A percentile compares a stretch with the other conserved stretches of the same genome.
Conservation (phyloP, 2,329 filamentous ascomycete species). For the Colletotrichum sp. region DNA sequence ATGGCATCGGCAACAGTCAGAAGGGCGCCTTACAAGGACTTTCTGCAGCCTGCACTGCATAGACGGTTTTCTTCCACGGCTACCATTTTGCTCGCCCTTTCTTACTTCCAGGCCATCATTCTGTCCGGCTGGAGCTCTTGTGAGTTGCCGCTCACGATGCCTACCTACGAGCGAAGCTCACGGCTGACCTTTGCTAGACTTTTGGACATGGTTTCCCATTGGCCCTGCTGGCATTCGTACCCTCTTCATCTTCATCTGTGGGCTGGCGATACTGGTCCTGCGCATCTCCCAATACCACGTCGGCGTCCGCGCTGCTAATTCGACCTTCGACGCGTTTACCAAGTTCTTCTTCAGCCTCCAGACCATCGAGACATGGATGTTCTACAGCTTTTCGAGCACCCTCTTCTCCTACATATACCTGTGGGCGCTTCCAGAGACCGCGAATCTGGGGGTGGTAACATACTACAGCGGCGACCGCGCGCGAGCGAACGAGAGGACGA, state of each 20-base stretch:
- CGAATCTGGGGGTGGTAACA: slow-evolving; percentile 76
- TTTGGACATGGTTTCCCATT: slow-evolving; percentile 89
- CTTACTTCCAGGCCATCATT: slow-evolving; percentile 74
- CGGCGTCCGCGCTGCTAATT: slow-evolving; percentile 73
- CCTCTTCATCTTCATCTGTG: slow-evolving; percentile 75
- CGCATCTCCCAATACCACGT: slow-evolving; percentile 85
- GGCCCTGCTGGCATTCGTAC: slow-evolving; percentile 78
- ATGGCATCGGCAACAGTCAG: slow-evolving; percentile 61
- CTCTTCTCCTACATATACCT: slow-evolving; percentile 84
- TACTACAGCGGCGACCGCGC: slow-evolving; percentile 74
- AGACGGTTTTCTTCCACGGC: slow-evolving; percentile 83
- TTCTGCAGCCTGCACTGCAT: slow-evolving; percentile 87
- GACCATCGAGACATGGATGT: slow-evolving; percentile 73
- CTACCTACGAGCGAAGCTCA: not conserved
- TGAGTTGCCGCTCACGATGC: slow-evolving; percentile 47
- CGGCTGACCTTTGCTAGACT: slow-evolving; percentile 50
- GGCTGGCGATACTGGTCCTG: slow-evolving; percentile 80
- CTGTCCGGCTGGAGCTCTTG: slow-evolving; percentile 74
- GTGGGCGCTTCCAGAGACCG: slow-evolving; percentile 65
- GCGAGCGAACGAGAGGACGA: slow-evolving; percentile 82
- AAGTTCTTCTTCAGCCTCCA: slow-evolving; percentile 62
- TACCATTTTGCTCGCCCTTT: slow-evolving; percentile 69
- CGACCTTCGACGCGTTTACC: slow-evolving; percentile 68
- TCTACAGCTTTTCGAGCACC: slow-evolving; percentile 79
- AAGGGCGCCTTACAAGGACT: slow-evolving; percentile 79